Conservation (phyloP, 371 early-diverging fungal species). For the Apophysomyces ossiformis region DNA sequence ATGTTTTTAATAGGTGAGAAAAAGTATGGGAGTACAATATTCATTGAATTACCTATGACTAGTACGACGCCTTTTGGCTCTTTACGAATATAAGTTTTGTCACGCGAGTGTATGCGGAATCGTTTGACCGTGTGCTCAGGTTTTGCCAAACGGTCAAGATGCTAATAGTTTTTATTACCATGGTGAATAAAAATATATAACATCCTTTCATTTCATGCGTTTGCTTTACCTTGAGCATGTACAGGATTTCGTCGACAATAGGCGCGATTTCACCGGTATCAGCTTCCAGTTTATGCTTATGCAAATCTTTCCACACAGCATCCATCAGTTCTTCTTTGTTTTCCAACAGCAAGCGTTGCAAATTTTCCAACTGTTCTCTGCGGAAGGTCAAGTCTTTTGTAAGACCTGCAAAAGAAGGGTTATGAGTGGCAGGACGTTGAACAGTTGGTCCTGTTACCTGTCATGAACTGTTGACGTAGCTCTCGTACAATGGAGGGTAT, state of each 20-base stretch:
- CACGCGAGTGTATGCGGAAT: conserved; percentile 39
- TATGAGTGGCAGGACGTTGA: neutral
- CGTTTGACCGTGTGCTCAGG: conserved; percentile 37
- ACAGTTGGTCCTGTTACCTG: conserved; percentile 27
- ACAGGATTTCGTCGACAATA: conserved; percentile 71
- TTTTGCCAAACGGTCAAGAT: conserved; percentile 36
- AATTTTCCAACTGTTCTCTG: conserved; percentile 72
- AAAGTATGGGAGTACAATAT: neutral
- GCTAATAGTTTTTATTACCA: conserved; percentile 21
- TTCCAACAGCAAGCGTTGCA: conserved; percentile 71
- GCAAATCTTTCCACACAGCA: conserved; percentile 75
- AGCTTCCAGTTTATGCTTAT: conserved; percentile 57
- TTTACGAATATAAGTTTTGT: conserved; percentile 52
- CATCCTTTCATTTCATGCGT: neutral
- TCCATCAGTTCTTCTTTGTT: conserved; percentile 64
- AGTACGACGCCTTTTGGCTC: conserved; percentile 81
- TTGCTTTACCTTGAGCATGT: conserved; percentile 45
- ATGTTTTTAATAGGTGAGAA: conserved; percentile 1
- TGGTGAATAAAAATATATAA: neutral
- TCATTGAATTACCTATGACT: conserved; percentile 52
- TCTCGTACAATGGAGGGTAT: conserved; percentile 46
- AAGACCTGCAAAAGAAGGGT: conserved; percentile 32
- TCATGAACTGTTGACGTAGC: conserved; percentile 56
- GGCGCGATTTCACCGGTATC: conserved; percentile 63
- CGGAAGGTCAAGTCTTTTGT: conserved; percentile 67